Base-by-base conservation (phyloP, 108 stramenopile genomes). In the Pseudonitzschia pungens region DNA sequence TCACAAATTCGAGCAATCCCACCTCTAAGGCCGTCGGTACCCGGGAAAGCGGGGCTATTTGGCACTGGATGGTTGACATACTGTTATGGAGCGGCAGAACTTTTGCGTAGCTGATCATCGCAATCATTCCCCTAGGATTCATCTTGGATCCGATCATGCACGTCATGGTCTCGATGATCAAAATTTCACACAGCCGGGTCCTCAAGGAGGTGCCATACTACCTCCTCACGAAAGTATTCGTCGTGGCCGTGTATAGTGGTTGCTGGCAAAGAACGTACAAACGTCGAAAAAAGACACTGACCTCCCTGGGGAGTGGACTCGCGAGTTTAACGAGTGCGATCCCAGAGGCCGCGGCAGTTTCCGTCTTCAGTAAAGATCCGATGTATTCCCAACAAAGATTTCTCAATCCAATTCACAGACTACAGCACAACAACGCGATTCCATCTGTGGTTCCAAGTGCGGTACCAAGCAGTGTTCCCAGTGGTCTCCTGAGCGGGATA, bases 11-110 rank as follows among this genome's bases (percentile, higher is more conserved):
- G 18, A 12, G 27, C 10, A 14, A 55, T 32, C 69, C 72, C 16
- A 45, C 51, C 1, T 20, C 51, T 15, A 63, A 45, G 7, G 53
- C 89, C 22, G 71, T 92, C 43, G 77, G 77, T 45, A 87, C 87
- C 27, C 77, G 90, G 9, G 90, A 87, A 8, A 81, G 73, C 28
- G 80, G 80, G 36, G 82, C 76, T 12, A 42, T 69, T 12, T 79
- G 62, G 64, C 88, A 92, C 68, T 78, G 75, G 72, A 45, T 87
- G 26, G 71, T 69, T 3, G 84, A 92, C 59, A 63, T 80, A 31
- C 88, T 87, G 64, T 70, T 89, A 2, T 92, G 88, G 86, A 55
- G 64, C 1, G 76, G 77, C 9, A 77, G 81, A 33, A 68, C 71
- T 16, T 66, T 91, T 20, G 74, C 81, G 4, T 86, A 91, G 70